Conservation (phyloP, 1,139 yeast species). For the Taiozyma sp. region DNA sequence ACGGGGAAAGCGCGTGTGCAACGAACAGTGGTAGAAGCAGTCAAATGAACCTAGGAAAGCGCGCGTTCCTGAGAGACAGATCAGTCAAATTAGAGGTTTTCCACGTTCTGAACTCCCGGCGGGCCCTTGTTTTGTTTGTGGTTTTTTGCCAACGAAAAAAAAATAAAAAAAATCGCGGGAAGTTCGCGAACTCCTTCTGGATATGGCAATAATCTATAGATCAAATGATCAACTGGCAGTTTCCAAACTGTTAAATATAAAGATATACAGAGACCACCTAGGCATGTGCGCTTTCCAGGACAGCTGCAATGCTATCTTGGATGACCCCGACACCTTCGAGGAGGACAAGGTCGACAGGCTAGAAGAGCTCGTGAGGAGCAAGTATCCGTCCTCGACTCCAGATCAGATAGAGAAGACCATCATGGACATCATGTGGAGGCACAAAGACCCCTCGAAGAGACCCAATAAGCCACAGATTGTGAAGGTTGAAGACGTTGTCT, state of each 20-base stretch:
- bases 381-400: slow-evolving; percentile 15
- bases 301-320: slow-evolving; percentile 28
- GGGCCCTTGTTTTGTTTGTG: not conserved
- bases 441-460: slow-evolving; percentile 26
- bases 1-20: not conserved
- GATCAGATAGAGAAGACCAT: slow-evolving; percentile 27
- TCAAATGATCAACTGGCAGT: not conserved
- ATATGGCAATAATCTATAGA: not conserved
- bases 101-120: not conserved
- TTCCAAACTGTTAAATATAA: not conserved
- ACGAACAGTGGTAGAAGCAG: not conserved
- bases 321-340: slow-evolving; percentile 27
- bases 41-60: not conserved
- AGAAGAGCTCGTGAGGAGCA: slow-evolving; percentile 28
- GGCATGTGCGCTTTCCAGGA: slow-evolving; percentile 19
- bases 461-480: slow-evolving; percentile 14
- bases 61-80: not conserved
- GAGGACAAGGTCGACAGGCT: slow-evolving; percentile 35
- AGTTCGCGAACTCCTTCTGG: not conserved
- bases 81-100: not conserved
- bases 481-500: slow-evolving; percentile 16
- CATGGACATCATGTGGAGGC: slow-evolving; percentile 37
- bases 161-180: not conserved
- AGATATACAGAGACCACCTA: not conserved
- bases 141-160: not conserved